Evolutionary conservation across 805 yeast species (phyloP).

Genomic region (Henningerozyma blattae): DNA sequence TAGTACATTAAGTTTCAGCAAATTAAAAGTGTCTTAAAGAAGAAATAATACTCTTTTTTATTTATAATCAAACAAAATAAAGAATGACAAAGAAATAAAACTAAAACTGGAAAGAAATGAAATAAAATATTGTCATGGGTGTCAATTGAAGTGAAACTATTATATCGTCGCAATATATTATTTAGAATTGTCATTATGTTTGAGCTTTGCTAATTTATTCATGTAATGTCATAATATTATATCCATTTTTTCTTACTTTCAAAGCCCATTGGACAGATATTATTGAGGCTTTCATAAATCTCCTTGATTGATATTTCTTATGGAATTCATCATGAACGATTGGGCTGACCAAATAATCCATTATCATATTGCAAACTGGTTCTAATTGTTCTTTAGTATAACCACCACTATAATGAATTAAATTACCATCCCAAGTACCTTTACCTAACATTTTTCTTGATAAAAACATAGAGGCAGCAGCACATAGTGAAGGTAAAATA

Average conservation of each 20-base stretch:
- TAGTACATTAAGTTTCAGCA: too few relatives aligned
- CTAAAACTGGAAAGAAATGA: too few relatives aligned
- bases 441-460: conserved; percentile 66
- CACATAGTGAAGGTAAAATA: conserved; percentile 65
- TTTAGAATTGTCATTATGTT: neutral
- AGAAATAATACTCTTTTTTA: too few relatives aligned
- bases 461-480: conserved; percentile 84
- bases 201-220: conserved; percentile 8
- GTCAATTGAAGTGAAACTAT: neutral
- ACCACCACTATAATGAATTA: conserved; percentile 88
- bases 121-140: neutral
- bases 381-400: conserved; percentile 61
- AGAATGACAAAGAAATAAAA: too few relatives aligned
- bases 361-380: conserved; percentile 61
- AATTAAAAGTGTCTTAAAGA: too few relatives aligned
- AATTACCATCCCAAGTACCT: conserved; percentile 71
- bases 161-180: neutral
- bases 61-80: too few relatives aligned
- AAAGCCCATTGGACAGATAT: conserved; percentile 79
- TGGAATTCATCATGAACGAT: conserved; percentile 86
- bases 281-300: conserved; percentile 76
- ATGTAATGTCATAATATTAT: conserved; percentile 28
- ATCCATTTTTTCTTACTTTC: conserved; percentile 30
- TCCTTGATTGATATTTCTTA: conserved; percentile 82
- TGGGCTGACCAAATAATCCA: conserved; percentile 68